Evolutionary conservation across 2,329 filamentous ascomycete species (phyloP).

Genomic region (Talaromyces sp.): DNA sequence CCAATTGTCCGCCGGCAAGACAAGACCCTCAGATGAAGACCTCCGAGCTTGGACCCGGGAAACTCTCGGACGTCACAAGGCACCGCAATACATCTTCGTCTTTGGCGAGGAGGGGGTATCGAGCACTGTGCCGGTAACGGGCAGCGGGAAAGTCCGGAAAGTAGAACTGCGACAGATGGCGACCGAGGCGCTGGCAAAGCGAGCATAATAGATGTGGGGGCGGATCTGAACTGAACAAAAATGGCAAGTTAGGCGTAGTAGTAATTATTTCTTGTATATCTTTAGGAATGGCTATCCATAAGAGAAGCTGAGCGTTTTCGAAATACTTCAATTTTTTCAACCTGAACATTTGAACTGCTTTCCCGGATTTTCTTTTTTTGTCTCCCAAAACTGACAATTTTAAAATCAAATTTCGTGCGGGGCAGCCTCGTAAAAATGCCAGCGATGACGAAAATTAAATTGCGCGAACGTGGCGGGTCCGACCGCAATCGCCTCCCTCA

Average conservation of each 20-base stretch:
- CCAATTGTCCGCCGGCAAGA: constrained; percentile 32
- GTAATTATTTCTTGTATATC: too few species aligned
- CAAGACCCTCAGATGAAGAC: constrained; percentile 54
- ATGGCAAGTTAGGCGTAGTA: too few species aligned
- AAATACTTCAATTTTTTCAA: too few species aligned
- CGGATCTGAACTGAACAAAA: too few species aligned
- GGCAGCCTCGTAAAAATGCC: neutral
- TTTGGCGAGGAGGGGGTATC: constrained; percentile 64
- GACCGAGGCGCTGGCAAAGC: constrained; percentile 45
- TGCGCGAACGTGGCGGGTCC: constrained; percentile 1
- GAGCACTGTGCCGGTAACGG: constrained; percentile 63
- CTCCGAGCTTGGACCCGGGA: constrained; percentile 65
- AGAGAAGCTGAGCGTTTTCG: too few species aligned
- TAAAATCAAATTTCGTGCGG: neutral
- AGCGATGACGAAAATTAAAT: neutral
- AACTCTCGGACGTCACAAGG: constrained; percentile 67
- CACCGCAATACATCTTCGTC: constrained; percentile 75
- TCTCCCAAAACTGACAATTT: too few species aligned
- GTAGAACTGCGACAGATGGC: constrained; percentile 55
- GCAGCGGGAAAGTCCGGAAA: constrained; percentile 72
- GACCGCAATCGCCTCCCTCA: constrained; percentile 7
- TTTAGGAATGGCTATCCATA: too few species aligned
- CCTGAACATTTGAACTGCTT: too few species aligned
- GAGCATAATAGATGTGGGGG: neutral
- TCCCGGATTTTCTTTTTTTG: too few species aligned